A percentile compares a stretch with the other conserved stretches of the same genome.
Conservation (phyloP, 1,284 basidiomycete species). For the Neotropicomus parvogracilis region DNA sequence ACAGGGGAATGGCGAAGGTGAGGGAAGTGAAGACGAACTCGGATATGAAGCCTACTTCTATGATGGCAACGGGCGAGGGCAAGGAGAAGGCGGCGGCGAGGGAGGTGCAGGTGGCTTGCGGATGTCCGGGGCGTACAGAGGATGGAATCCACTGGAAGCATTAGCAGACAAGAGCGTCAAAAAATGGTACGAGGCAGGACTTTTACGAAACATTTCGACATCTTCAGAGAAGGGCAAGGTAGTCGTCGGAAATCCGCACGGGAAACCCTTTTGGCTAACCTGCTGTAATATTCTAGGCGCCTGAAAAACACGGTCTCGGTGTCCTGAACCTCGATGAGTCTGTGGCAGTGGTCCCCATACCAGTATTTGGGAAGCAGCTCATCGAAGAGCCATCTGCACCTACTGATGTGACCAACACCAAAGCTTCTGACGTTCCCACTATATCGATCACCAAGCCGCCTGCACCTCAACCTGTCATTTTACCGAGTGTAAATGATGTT, state of each 20-base stretch:
- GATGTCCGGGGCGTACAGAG: slow-evolving; percentile 78
- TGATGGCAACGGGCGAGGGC: slow-evolving; percentile 69
- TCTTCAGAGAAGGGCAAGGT: slow-evolving; percentile 51
- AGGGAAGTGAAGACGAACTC: slow-evolving; percentile 75
- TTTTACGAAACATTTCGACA: slow-evolving; percentile 49
- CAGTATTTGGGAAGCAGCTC: slow-evolving; percentile 40
- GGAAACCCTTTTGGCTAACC: slow-evolving; percentile 12
- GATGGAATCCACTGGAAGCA: slow-evolving; percentile 88
- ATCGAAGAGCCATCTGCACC: slow-evolving; percentile 34
- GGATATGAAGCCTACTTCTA: slow-evolving; percentile 87
- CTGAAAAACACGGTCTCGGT: slow-evolving; percentile 36
- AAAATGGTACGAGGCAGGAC: slow-evolving; percentile 78
- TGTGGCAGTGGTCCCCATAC: slow-evolving; percentile 48
- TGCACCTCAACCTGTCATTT: slow-evolving; percentile 57
- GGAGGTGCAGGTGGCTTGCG: slow-evolving; percentile 63
- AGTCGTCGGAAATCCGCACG: slow-evolving; percentile 16
- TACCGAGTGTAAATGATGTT: slow-evolving; percentile 64
- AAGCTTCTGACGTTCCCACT: slow-evolving; percentile 39
- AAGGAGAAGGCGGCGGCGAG: slow-evolving; percentile 73
- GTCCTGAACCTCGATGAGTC: slow-evolving; percentile 40
- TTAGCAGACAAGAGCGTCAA: slow-evolving; percentile 85
- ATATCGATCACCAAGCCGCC: slow-evolving; percentile 69
- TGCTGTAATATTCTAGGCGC: slow-evolving; percentile 15
- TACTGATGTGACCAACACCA: slow-evolving; percentile 21
- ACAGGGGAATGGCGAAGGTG: slow-evolving; percentile 44